Conservation (phyloP, 2,329 filamentous ascomycete genomes). For the Aureobasidium sp. region DNA sequence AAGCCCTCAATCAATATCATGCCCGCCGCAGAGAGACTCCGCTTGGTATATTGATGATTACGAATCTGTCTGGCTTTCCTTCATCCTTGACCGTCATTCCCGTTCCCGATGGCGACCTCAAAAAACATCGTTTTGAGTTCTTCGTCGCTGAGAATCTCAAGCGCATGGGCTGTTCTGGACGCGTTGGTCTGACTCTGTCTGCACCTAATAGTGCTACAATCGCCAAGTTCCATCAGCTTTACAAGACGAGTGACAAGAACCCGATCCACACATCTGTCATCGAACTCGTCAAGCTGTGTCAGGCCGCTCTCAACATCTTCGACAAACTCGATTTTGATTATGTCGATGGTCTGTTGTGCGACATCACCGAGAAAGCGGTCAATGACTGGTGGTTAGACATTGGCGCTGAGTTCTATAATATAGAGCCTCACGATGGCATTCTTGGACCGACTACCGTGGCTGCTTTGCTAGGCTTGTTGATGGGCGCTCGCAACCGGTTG, state of each 20-base stretch:
- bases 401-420: constrained; percentile 83
- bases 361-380: constrained; percentile 83
- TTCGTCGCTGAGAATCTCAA: constrained; percentile 94
- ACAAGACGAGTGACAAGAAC: constrained; percentile 77
- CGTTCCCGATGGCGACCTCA: constrained; percentile 78
- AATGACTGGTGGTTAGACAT: constrained; percentile 96
- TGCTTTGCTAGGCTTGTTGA: constrained; percentile 75
- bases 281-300: constrained; percentile 85
- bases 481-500: constrained; percentile 83
- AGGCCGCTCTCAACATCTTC: constrained; percentile 81
- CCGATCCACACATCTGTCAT: constrained; percentile 70
- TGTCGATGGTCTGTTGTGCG: constrained; percentile 85
- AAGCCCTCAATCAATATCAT: constrained; percentile 76
- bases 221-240: constrained; percentile 86
- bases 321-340: constrained; percentile 82
- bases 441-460: constrained; percentile 87
- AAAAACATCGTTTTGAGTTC: constrained; percentile 72
- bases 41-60: constrained; percentile 83
- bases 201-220: constrained; percentile 73
- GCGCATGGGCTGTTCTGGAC: constrained; percentile 81
- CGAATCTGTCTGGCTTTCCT: constrained; percentile 85
- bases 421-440: constrained; percentile 87
- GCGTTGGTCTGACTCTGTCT: constrained; percentile 74
- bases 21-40: constrained; percentile 74
- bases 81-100: constrained; percentile 87